These are phyloP conservation scores for Senna siamea DNA, from an alignment of 306 rosid genomes.

Conservation along the genomic window DNA sequence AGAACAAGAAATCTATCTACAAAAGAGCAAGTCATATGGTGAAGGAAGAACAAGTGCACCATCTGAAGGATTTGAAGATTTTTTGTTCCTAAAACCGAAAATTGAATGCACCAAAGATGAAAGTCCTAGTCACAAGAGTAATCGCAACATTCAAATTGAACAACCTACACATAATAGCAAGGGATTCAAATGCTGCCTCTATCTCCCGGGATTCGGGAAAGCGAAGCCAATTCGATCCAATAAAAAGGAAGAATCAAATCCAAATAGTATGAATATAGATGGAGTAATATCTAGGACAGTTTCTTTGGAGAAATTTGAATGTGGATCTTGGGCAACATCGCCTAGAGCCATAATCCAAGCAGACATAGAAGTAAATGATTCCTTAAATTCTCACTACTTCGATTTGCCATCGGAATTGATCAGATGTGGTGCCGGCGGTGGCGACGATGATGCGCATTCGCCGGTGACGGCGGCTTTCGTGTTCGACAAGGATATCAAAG, in stretches of 20 bases:
- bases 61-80: constrained; percentile 66
- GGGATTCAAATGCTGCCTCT: constrained; percentile 73
- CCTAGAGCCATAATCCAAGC: constrained; percentile 42
- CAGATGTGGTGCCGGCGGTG: constrained; percentile 37
- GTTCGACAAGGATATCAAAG: constrained; percentile 61
- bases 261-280: not conserved
- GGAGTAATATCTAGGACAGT: constrained; percentile 64
- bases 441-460: constrained; percentile 50
- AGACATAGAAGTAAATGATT: constrained; percentile 53
- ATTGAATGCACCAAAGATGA: too few relatives aligned
- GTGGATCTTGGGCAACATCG: constrained; percentile 94
- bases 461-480: constrained; percentile 55
- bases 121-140: too few relatives aligned
- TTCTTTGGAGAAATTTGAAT: constrained; percentile 86
- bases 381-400: constrained; percentile 53
- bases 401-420: constrained; percentile 85
- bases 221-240: constrained; percentile 54
- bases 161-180: constrained; percentile 34
- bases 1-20: constrained; percentile 43
- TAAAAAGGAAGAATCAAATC: constrained; percentile 42
- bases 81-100: constrained; percentile 46
- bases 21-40: constrained; percentile 69
- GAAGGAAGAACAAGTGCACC: constrained; percentile 51
- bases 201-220: constrained; percentile 70
- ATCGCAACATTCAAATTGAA: not conserved